Base-by-base conservation (phyloP, 345 rosid genomes). In the Citrus hindsii region DNA sequence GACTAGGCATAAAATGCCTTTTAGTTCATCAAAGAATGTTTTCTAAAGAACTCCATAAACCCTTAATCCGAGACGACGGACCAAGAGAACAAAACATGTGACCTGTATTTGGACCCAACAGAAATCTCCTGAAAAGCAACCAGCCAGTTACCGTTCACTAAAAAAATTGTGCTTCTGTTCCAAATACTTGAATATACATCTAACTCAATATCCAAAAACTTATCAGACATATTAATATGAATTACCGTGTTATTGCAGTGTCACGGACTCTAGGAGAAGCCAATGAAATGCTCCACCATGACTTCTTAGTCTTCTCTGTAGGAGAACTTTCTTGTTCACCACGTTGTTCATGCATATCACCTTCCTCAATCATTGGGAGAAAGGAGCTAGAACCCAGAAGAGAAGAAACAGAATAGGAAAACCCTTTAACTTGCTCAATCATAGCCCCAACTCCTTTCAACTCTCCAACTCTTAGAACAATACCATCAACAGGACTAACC, bases 391-490 rank as follows among this genome's bases (percentile, higher is more conserved):
- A 84, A 78, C 99, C 99, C 19, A 96, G 97, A 87, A 96, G 97
- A 79, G 99, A 87, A 16, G 88, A 79, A 68, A 90, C 90, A 53
- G 99, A 91, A 83, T 94, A 94, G 67, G 98, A 90, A 85, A 85
- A 87, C 73, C 98, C 99, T 89, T 96, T 96, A 55, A 94, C 99
- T 89, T 96, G 99, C 85, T 94, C 97, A 80, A 96, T 92, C 94
- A 88, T 90, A 65, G 97, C 94, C 77, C 98, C 90, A 76, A 84
- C 74, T 81, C 87, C 94, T 86, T 86, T 88, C 79, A 96, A 80
- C 88, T 96, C 97, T 55, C 99, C 98, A 80, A 87, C 85, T 82
- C 97, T 86, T 78, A 94, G 83, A 83, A 96, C 42, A 48, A 88
- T 89, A 65, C 97, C 99, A 85, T 96, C 99, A 79, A 92, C 98